Evolutionary conservation across 169 alveolate genomes (phyloP).

Genomic region (Perkinsus olseni): DNA sequence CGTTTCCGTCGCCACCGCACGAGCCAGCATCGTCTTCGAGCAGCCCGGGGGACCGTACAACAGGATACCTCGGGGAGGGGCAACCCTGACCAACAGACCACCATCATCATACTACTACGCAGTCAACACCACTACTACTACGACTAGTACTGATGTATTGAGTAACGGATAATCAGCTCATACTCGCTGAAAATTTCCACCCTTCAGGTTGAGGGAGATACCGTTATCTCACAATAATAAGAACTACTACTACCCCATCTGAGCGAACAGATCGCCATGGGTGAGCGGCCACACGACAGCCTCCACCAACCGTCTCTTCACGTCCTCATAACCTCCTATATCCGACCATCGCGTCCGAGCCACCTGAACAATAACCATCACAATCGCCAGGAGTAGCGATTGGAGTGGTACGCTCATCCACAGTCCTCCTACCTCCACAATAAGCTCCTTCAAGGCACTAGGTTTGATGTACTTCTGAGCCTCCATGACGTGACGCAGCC

Average conservation of each 20-base stretch:
- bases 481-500: constrained; percentile 35
- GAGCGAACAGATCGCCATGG: constrained; percentile 34
- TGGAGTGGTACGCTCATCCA: too few relatives aligned
- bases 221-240: too few relatives aligned
- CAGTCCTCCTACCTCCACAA: constrained; percentile 51
- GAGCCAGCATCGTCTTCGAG: constrained; percentile 97
- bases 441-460: constrained; percentile 20
- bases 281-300: constrained; percentile 96
- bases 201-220: too few relatives aligned
- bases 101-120: too few relatives aligned
- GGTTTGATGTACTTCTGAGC: constrained; percentile 19
- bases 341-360: constrained; percentile 93
- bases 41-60: constrained; percentile 99
- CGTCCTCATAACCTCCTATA: constrained; percentile 96
- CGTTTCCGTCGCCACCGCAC: constrained; percentile 98
- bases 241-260: neutral
- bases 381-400: too few relatives aligned
- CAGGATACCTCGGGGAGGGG: constrained; percentile 91
- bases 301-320: constrained; percentile 77
- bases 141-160: neutral
- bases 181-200: too few relatives aligned
- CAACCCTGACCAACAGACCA: constrained; percentile 39
- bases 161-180: constrained; percentile 16
- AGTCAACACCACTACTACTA: too few relatives aligned
- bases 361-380: constrained; percentile 61